Percentiles rank a stretch among this genome's conserved stretches.
Evolutionary conservation across 2,329 filamentous ascomycete species (phyloP).

Genomic region (Diatrype stigma): DNA sequence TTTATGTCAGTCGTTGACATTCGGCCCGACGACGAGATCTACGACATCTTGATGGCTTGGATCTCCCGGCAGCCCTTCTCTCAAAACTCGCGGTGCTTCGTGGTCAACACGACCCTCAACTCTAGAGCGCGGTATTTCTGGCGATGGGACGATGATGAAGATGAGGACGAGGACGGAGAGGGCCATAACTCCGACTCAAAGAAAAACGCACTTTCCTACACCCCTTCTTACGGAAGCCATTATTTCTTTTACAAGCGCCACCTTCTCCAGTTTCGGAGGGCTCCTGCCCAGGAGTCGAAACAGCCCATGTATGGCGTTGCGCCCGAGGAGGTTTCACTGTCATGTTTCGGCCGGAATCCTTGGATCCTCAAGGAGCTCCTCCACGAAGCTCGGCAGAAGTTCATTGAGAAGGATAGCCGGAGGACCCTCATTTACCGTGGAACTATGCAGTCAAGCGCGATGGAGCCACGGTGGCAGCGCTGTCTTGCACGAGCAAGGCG

Average conservation of each 20-base stretch:
- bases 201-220: constrained; percentile 56
- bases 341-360: constrained; percentile 59
- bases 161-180: constrained; percentile 38
- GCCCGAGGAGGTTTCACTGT: constrained; percentile 56
- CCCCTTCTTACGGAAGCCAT: constrained; percentile 62
- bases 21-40: constrained; percentile 66
- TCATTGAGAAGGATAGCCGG: constrained; percentile 53
- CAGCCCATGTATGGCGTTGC: constrained; percentile 40
- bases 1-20: constrained; percentile 65
- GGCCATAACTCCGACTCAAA: constrained; percentile 28
- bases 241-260: constrained; percentile 63
- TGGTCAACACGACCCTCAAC: constrained; percentile 60
- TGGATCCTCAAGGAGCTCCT: constrained; percentile 59
- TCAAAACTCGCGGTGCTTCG: constrained; percentile 54
- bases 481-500: constrained; percentile 58
- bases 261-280: constrained; percentile 54
- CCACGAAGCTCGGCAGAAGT: constrained; percentile 51
- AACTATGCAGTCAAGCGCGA: constrained; percentile 34
- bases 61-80: constrained; percentile 60
- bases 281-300: constrained; percentile 41
- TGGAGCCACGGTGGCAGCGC: constrained; percentile 54
- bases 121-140: constrained; percentile 48
- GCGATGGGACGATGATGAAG: constrained; percentile 40
- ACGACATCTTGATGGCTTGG: constrained; percentile 70
- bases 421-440: constrained; percentile 65